A percentile compares a stretch with the other conserved stretches of the same genome.
These are phyloP conservation scores for Rhodocollybia butyracea DNA, from an alignment of 768 basidiomycete genomes.

Conservation along the genomic window DNA sequence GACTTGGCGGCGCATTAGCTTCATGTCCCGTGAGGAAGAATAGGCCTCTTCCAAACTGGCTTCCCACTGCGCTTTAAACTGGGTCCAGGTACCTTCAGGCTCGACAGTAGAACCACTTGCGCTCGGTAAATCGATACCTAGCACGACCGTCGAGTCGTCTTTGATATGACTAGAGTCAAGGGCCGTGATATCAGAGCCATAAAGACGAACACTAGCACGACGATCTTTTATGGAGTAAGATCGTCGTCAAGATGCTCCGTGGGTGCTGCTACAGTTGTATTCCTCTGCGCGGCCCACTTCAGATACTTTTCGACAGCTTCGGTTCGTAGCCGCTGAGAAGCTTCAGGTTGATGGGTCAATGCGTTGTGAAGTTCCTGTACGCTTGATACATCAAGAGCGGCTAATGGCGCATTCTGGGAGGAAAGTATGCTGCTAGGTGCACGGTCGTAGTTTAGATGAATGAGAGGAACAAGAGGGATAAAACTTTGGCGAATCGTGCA, in stretches of 20 bases:
- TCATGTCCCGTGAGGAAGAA: not conserved
- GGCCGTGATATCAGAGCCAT: not conserved
- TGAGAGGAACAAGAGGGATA: not conserved
- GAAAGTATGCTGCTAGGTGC: not conserved
- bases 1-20: not conserved
- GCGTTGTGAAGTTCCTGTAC: not conserved
- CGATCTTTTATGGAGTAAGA: not conserved
- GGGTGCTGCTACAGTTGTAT: not conserved
- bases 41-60: constrained; percentile 1
- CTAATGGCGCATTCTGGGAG: not conserved
- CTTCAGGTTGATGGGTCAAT: not conserved
- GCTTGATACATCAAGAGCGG: not conserved
- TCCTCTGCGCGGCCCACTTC: not conserved
- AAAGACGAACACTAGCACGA: not conserved
- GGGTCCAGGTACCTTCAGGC: not conserved
- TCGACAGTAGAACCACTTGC: too few relatives aligned
- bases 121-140: too few relatives aligned
- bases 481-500: not conserved
- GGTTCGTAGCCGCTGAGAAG: not conserved
- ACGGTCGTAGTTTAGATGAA: not conserved
- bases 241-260: not conserved
- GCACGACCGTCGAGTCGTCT: not conserved
- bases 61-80: constrained; percentile 5
- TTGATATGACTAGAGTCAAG: not conserved
- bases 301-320: constrained; percentile 1